These are phyloP conservation scores for Penicillium pancosmium DNA, from an alignment of 495 filamentous ascomycete species.

Conservation along the genomic window DNA sequence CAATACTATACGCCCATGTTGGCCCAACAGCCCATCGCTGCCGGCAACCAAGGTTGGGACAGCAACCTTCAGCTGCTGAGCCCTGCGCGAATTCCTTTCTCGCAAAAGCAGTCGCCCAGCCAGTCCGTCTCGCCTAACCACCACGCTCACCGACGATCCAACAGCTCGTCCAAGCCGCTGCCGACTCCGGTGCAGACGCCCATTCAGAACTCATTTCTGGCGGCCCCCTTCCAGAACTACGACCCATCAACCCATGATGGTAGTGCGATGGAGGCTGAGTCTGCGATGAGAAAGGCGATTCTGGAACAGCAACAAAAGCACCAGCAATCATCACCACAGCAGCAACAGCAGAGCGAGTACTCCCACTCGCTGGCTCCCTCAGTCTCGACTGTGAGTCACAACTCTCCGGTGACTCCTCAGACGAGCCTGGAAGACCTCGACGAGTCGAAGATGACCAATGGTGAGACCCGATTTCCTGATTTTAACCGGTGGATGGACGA, in stretches of 20 bases:
- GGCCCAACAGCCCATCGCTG: constrained; percentile 39
- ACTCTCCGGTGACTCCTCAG: constrained; percentile 61
- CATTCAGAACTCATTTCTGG: constrained; percentile 46
- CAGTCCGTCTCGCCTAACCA: constrained; percentile 16
- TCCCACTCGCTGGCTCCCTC: constrained; percentile 57
- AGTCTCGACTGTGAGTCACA: constrained; percentile 56
- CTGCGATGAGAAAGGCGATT: constrained; percentile 57
- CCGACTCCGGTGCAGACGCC: constrained; percentile 53
- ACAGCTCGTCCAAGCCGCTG: constrained; percentile 45
- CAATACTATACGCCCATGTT: constrained; percentile 47
- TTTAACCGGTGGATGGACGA: constrained; percentile 59
- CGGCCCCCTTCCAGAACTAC: constrained; percentile 51
- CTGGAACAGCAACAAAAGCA: constrained; percentile 54
- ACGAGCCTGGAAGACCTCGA: constrained; percentile 56
- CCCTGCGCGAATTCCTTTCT: constrained; percentile 40
- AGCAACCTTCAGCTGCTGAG: constrained; percentile 44
- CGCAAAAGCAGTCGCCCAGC: constrained; percentile 42
- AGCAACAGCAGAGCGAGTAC: constrained; percentile 43
- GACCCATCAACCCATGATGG: constrained; percentile 46
- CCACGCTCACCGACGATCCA: constrained; percentile 37
- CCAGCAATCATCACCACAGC: constrained; percentile 23
- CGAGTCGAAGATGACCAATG: constrained; percentile 50
- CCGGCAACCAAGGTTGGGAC: constrained; percentile 46
- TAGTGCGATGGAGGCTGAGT: constrained; percentile 46
- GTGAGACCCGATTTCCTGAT: constrained; percentile 51